These are phyloP conservation scores for Psilocybe subaeruginosa DNA, from an alignment of 768 basidiomycete genomes.

Conservation along the genomic window DNA sequence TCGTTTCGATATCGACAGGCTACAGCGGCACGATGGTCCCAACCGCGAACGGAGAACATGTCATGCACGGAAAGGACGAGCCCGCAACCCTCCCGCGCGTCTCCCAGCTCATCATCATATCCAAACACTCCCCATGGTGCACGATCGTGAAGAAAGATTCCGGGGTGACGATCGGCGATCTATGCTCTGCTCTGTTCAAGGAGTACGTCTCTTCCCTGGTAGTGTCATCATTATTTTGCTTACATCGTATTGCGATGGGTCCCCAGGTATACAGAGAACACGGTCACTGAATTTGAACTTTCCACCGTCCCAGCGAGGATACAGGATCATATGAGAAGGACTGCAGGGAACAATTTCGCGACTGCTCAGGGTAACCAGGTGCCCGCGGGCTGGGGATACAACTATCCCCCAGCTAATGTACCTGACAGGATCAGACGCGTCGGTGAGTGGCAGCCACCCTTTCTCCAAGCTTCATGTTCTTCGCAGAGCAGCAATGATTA, in stretches of 20 bases:
- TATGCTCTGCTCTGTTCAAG: conserved; percentile 70
- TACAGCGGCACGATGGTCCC: conserved; percentile 5
- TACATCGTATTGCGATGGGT: too few species aligned
- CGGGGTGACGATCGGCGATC: conserved; percentile 78
- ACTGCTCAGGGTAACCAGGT: conserved; percentile 20
- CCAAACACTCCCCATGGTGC: conserved; percentile 74
- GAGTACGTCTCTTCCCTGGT: conserved; percentile 55
- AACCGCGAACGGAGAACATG: conserved; percentile 10
- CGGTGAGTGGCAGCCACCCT: conserved; percentile 45
- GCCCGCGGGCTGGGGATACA: conserved; percentile 32
- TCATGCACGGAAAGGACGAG: conserved; percentile 45
- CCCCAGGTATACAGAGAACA: conserved; percentile 67
- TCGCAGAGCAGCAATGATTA: background rate
- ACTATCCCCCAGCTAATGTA: conserved; percentile 51
- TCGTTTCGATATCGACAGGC: conserved; percentile 2
- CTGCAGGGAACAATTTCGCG: conserved; percentile 44
- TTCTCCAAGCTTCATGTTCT: background rate
- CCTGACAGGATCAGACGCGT: conserved; percentile 61
- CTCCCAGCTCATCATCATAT: conserved; percentile 59
- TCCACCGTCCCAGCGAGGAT: conserved; percentile 57
- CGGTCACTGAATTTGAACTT: conserved; percentile 70
- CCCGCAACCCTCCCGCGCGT: conserved; percentile 75
- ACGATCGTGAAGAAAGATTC: conserved; percentile 70
- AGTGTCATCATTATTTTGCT: too few species aligned
- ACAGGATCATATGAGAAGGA: conserved; percentile 75